phyloP scores from a whole-genome alignment of 1,284 basidiomycete genomes.

The Sphagnurus paluster region DNA sequence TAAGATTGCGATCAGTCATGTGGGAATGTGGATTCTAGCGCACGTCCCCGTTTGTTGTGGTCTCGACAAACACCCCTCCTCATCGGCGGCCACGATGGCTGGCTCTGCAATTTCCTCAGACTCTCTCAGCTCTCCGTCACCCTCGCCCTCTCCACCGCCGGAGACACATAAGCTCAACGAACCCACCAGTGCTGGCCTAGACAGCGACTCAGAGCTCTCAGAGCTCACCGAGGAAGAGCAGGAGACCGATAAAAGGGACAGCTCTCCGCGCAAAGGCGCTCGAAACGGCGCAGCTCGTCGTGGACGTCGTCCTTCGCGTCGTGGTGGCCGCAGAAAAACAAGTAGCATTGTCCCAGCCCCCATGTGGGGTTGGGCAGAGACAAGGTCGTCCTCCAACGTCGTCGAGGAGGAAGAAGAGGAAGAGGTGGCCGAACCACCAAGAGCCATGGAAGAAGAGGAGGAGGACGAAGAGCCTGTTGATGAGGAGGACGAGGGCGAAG shows the following conservation, averaged over 20 bases:
- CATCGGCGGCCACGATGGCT: constrained; percentile 43
- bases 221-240: constrained; percentile 81
- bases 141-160: constrained; percentile 47
- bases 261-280: constrained; percentile 14
- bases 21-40: constrained; percentile 45
- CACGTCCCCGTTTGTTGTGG: constrained; percentile 42
- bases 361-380: constrained; percentile 78
- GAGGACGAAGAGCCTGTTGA: constrained; percentile 24
- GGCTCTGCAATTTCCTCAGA: constrained; percentile 59
- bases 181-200: constrained; percentile 42
- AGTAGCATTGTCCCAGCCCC: constrained; percentile 68
- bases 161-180: constrained; percentile 26
- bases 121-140: constrained; percentile 63
- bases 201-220: constrained; percentile 74
- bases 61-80: constrained; percentile 32
- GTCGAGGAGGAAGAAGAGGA: constrained; percentile 59
- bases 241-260: constrained; percentile 36
- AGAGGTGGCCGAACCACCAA: constrained; percentile 48
- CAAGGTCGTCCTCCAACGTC: constrained; percentile 41
- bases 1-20: constrained; percentile 38
- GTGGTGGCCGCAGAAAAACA: constrained; percentile 51
- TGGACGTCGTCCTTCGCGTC: constrained; percentile 20
- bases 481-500: constrained; percentile 19
- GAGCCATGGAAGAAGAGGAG: constrained; percentile 65
- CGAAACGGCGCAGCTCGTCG: constrained; percentile 17